Base-by-base conservation (phyloP, 2,329 filamentous ascomycete genomes). In the Aspergillus sp. region DNA sequence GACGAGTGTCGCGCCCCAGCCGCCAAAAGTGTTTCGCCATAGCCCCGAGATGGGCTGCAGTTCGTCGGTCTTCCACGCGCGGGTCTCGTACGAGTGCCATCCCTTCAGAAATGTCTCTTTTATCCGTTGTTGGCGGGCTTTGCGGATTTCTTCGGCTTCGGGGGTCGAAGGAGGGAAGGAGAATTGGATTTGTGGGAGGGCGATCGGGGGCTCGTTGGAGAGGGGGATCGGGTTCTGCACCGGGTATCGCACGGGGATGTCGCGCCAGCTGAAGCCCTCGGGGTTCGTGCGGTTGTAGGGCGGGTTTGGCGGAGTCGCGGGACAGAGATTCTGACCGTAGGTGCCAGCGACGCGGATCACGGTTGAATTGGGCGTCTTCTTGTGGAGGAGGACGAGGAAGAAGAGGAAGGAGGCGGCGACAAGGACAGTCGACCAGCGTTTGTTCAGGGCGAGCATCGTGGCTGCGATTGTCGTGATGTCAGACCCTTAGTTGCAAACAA, bases 51-150 rank as follows among this genome's bases (percentile, higher is more conserved):
- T 81, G 1, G 93, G 93, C 41, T 79, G 83, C 15, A 97, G 79
- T 79, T 97, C 93, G 72, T 97, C 93, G 67, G 93, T 90, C 68
- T 88, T 84, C 87, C 90, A 94, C 15, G 92, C 93, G 69, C 89
- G 84, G 62, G 86, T 82, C 70, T 84, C 89, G 79, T 97, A 97
- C 43, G 90, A 91, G 5, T 80, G 77, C 93, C 93, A 97, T 1
- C 91, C 87, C 66, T 88, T 88, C 69, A 84, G 79, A 75, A 93
- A 90, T 61, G 92, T 90, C 6, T 84, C 81, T 73, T 88, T 91
- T 71, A 97, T 88, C 51, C 31, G 49, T 1, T n/a, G 19, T 15
- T 59, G 60, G 56, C 60, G 56, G 22, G 47, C 4, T 7, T 31
- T 22, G 8, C 60, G 60, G 45, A 54, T 46, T 15, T 43, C 25